Conservation (phyloP, 176 grass and related monocot species). For the Microstegium vimineum region DNA sequence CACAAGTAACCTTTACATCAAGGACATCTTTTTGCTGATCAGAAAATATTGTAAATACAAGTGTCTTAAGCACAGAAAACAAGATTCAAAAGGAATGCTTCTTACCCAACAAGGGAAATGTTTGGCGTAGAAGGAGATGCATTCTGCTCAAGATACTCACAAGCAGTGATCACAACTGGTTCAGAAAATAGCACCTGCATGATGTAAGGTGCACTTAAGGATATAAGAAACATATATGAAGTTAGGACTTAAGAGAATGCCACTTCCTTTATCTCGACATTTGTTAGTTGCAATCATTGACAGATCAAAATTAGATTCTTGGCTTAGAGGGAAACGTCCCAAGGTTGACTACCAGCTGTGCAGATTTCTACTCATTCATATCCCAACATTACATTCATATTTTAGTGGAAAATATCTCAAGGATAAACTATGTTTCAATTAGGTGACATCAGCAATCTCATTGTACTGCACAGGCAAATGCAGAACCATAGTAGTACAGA, state of each 20-base stretch:
- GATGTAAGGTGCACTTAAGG: conserved; percentile 23
- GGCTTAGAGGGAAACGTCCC: neutral
- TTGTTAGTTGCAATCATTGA: conserved; percentile 1
- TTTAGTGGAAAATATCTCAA: neutral
- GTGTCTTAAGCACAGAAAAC: neutral
- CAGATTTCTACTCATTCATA: neutral
- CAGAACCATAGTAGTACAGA: conserved; percentile 3
- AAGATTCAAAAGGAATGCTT: conserved; percentile 3
- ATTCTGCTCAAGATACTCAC: conserved; percentile 98
- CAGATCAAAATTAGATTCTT: neutral
- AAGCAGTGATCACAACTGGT: conserved; percentile 93
- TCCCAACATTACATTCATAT: neutral
- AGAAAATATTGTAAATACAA: conserved; percentile 1
- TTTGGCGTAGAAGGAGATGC: conserved; percentile 79
- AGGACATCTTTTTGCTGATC: neutral
- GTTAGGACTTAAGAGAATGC: neutral
- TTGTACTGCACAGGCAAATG: neutral
- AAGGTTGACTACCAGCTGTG: neutral
- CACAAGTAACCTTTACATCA: neutral
- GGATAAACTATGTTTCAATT: neutral
- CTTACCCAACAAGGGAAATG: conserved; percentile 81
- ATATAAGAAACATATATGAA: conserved; percentile 33
- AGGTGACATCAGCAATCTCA: neutral
- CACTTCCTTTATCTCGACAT: neutral
- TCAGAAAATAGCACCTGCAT: conserved; percentile 90